Base-by-base conservation (phyloP, 2,329 filamentous ascomycete species). In the Volutella citrinella region DNA sequence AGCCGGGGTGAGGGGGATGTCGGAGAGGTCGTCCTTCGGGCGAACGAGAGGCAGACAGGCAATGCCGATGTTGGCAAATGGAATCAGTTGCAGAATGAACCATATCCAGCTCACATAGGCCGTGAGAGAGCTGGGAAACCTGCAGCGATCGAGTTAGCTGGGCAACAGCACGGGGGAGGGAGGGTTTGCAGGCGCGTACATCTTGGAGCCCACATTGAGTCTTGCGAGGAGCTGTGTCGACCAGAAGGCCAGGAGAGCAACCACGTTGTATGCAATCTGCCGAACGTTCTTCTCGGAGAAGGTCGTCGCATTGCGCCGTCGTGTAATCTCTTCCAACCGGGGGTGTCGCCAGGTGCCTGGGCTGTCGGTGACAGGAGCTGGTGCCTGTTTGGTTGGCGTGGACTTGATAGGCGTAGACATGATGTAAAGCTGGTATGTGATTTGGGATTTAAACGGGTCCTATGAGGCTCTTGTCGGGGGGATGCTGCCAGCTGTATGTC, bases 281-380 rank as follows among this genome's bases (percentile, higher is more conserved):
- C 72, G 76, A 30, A 93, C 65, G 46, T 95, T 91, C 57, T 77
- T 78, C 49, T 90, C 81, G 36, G 82, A 80, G 59, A 97, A 95
- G 29, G 74, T 85, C 11, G 81, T 80, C 14, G 82, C 82, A 59
- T 87, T 82, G 56, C 89, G 86, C 32, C 93, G 81, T 43, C 77
- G 76, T 12, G 85, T 80, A 57, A 98, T 94, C 64, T 97, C 91
- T 53, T 88, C 76, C 46, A 96, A 74, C 44, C 84, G 81, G 20
- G 93, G 93, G 60, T 98, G 93, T 55, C 82, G 79, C 91, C 93
- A 98, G 56, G 82, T 87, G 35, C 91, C 90, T 7, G 87, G 76
- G 50, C 74, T 79, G 33, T 79, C 76, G 18, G 62, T 55, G 15
- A 59, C 37, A 26, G 62, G 53, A 19, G 64, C 57, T n/a, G n/a